Evolutionary conservation across 768 basidiomycete genomes (phyloP).

Genomic region (Russula earlei): DNA sequence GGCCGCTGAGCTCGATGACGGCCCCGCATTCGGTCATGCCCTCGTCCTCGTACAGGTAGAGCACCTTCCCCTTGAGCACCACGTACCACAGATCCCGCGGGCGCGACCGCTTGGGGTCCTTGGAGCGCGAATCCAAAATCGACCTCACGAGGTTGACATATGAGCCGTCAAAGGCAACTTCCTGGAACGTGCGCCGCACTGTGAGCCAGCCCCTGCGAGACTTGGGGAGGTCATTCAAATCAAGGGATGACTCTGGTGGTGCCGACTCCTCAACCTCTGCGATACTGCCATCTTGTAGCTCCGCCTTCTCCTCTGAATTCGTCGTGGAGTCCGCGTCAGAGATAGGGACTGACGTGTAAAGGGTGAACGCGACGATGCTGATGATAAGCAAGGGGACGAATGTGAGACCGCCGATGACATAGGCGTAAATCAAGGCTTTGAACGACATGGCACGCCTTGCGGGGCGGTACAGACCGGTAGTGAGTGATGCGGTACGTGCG

Average conservation of each 20-base stretch:
- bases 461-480: not conserved
- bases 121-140: constrained; percentile 72
- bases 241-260: constrained; percentile 21
- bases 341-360: constrained; percentile 84
- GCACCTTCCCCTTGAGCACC: constrained; percentile 80
- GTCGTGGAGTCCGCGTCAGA: constrained; percentile 41
- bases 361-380: constrained; percentile 45
- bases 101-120: constrained; percentile 72
- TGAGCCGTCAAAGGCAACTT: constrained; percentile 48
- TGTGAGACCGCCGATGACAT: constrained; percentile 84
- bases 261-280: constrained; percentile 26
- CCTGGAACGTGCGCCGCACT: constrained; percentile 71
- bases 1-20: constrained; percentile 75
- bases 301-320: constrained; percentile 25
- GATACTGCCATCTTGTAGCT: constrained; percentile 17
- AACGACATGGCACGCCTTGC: constrained; percentile 43
- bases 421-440: constrained; percentile 68
- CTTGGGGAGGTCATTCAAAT: constrained; percentile 48
- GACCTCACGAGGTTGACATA: constrained; percentile 76
- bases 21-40: constrained; percentile 83
- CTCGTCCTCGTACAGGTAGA: constrained; percentile 94
- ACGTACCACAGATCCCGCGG: constrained; percentile 93
- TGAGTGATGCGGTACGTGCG: not conserved
- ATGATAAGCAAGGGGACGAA: constrained; percentile 73
- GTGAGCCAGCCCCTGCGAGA: constrained; percentile 78